A percentile compares a stretch with the other conserved stretches of the same genome.
Evolutionary conservation across 2,329 filamentous ascomycete genomes (phyloP).

Genomic region (Zopfia rhizophila): DNA sequence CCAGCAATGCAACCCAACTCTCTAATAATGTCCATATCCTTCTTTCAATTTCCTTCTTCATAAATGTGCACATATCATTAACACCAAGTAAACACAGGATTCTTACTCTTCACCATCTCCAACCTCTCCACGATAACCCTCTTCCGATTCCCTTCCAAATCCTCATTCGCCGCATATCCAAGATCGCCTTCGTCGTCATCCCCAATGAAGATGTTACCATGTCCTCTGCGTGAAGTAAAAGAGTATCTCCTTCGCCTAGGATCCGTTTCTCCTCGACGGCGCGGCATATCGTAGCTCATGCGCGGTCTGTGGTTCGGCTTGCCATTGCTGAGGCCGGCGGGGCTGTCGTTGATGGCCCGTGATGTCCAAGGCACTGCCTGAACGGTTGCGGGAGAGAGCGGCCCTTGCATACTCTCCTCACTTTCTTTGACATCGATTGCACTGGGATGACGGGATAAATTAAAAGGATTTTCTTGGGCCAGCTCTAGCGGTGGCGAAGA

Average conservation of each 20-base stretch:
- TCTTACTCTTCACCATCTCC: slow-evolving; percentile 93
- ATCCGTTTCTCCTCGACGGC: slow-evolving; percentile 39
- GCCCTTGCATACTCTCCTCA: slow-evolving; percentile 25
- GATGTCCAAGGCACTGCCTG: slow-evolving; percentile 44
- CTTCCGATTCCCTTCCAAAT: slow-evolving; percentile 88
- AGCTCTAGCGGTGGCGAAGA: slow-evolving; percentile 63
- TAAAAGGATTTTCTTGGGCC: slow-evolving; percentile 58
- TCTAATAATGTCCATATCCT: slow-evolving; percentile 9
- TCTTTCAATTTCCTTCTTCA: not conserved
- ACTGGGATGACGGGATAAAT: slow-evolving; percentile 58
- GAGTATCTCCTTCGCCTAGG: slow-evolving; percentile 56
- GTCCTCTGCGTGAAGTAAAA: slow-evolving; percentile 45
- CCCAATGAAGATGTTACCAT: slow-evolving; percentile 57
- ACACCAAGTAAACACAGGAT: slow-evolving; percentile 98
- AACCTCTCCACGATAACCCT: slow-evolving; percentile 97
- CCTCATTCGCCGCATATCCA: slow-evolving; percentile 92
- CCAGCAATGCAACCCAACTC: not conserved
- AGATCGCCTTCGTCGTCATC: slow-evolving; percentile 91
- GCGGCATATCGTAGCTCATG: slow-evolving; percentile 55
- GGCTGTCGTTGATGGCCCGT: slow-evolving; percentile 18
- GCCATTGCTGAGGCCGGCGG: slow-evolving; percentile 24
- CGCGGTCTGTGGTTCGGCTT: slow-evolving; percentile 45
- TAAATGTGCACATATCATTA: slow-evolving; percentile 53
- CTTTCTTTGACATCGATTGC: slow-evolving; percentile 50
- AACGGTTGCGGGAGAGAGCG: slow-evolving; percentile 47